These are phyloP conservation scores for Aspergillus panamensis DNA, from an alignment of 495 filamentous ascomycete species.

Conservation along the genomic window DNA sequence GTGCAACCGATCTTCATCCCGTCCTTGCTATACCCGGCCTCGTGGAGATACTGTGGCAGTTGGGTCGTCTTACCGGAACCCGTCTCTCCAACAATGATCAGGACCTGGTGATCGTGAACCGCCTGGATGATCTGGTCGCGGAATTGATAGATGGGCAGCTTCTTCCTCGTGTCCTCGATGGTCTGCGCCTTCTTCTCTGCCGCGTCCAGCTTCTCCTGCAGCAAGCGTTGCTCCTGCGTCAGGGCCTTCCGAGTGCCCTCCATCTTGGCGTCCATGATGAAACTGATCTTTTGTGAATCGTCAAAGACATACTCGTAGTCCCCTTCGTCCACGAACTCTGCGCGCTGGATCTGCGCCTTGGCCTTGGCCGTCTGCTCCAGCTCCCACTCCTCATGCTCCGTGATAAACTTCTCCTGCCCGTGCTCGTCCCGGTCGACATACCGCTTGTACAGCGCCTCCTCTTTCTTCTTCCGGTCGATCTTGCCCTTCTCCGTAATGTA, in stretches of 20 bases:
- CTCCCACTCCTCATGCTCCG: slow-evolving; percentile 97
- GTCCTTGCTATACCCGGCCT: slow-evolving; percentile 82
- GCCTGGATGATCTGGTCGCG: slow-evolving; percentile 71
- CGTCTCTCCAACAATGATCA: slow-evolving; percentile 85
- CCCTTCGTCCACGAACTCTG: slow-evolving; percentile 74
- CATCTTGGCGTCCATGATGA: slow-evolving; percentile 69
- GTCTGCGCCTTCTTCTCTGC: slow-evolving; percentile 80
- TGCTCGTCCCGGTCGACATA: slow-evolving; percentile 87
- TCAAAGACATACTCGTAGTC: slow-evolving; percentile 96
- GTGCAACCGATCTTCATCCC: slow-evolving; percentile 54
- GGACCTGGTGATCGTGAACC: slow-evolving; percentile 73
- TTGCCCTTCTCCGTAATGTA: slow-evolving; percentile 92
- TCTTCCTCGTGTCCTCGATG: slow-evolving; percentile 90
- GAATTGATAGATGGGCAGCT: slow-evolving; percentile 85
- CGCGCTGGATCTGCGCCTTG: slow-evolving; percentile 75
- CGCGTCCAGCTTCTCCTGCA: slow-evolving; percentile 76
- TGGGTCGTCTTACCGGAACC: slow-evolving; percentile 89
- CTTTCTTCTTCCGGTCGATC: slow-evolving; percentile 84
- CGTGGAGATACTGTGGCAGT: slow-evolving; percentile 81
- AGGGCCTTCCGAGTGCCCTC: slow-evolving; percentile 64
- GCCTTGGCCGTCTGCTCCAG: slow-evolving; percentile 85
- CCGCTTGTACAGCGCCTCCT: slow-evolving; percentile 84
- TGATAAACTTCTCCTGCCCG: slow-evolving; percentile 85
- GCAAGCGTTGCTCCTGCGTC: slow-evolving; percentile 71
- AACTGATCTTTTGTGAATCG: slow-evolving; percentile 82